Evolutionary conservation across 2,329 filamentous ascomycete genomes (phyloP).

Genomic region (Didymella glomerata): DNA sequence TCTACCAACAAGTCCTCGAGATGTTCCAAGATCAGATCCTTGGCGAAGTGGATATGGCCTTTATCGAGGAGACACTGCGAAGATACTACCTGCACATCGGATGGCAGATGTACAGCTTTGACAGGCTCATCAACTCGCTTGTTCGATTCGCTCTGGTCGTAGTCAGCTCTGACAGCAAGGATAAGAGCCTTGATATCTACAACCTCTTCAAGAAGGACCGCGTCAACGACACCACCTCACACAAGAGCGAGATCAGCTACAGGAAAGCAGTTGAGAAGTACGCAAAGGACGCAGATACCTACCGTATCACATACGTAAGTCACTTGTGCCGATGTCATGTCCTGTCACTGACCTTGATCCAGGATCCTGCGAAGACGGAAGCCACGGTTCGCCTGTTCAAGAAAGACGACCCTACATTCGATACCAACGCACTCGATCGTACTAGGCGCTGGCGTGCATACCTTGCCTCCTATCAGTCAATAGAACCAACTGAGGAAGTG

Average conservation of each 20-base stretch:
- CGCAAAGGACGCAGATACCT: conserved; percentile 91
- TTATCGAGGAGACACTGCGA: conserved; percentile 89
- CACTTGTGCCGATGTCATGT: background rate
- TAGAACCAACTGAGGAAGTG: conserved; percentile 75
- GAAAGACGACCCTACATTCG: conserved; percentile 80
- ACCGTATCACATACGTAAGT: conserved; percentile 89
- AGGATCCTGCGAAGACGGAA: conserved; percentile 70
- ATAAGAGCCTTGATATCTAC: conserved; percentile 91
- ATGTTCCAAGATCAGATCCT: conserved; percentile 88
- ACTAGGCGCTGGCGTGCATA: conserved; percentile 89
- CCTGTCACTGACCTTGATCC: conserved; percentile 37
- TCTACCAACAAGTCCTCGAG: conserved; percentile 84
- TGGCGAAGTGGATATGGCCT: conserved; percentile 79
- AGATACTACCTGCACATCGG: conserved; percentile 91
- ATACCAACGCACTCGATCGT: conserved; percentile 72
- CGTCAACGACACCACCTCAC: conserved; percentile 83
- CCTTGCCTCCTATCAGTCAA: conserved; percentile 86
- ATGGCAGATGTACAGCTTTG: conserved; percentile 92
- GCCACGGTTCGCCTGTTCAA: conserved; percentile 84
- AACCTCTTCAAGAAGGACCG: conserved; percentile 85
- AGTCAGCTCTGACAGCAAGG: conserved; percentile 85
- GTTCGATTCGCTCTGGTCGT: conserved; percentile 83
- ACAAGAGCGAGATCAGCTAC: conserved; percentile 87
- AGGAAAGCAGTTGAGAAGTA: conserved; percentile 92
- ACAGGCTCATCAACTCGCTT: conserved; percentile 84